phyloP scores from a whole-genome alignment of 805 yeast species.

The Lipomyces chichibuensis region DNA sequence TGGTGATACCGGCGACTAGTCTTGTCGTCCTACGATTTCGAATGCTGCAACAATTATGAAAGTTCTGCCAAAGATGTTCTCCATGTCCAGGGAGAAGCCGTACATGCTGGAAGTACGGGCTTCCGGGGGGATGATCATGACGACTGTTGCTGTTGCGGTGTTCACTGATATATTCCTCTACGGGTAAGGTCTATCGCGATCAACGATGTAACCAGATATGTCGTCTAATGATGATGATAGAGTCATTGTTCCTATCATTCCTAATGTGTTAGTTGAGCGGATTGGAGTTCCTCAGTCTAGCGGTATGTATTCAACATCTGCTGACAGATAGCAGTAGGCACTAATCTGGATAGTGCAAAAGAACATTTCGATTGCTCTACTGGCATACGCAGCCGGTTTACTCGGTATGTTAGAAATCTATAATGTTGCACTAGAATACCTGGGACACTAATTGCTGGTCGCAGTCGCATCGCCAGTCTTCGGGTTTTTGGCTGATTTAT shows the following conservation, averaged over 20 bases:
- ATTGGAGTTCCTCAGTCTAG: constrained; percentile 39
- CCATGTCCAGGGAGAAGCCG: background rate
- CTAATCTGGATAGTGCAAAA: constrained; percentile 35
- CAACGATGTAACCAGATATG: background rate
- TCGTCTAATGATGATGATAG: constrained; percentile 9
- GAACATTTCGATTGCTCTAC: constrained; percentile 40
- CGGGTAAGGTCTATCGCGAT: constrained; percentile 20
- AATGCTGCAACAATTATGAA: too few species aligned
- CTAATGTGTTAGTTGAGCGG: constrained; percentile 40
- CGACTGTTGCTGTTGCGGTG: constrained; percentile 42
- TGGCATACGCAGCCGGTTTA: constrained; percentile 44
- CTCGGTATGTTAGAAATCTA: constrained; percentile 32
- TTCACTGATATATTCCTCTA: constrained; percentile 45
- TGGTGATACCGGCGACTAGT: too few species aligned
- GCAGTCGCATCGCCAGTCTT: constrained; percentile 38
- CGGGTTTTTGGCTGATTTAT: constrained; percentile 41
- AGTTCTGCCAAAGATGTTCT: background rate
- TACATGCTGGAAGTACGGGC: constrained; percentile 20
- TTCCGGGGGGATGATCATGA: constrained; percentile 35
- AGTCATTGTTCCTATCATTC: constrained; percentile 43
- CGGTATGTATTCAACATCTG: constrained; percentile 3
- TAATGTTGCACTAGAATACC: background rate
- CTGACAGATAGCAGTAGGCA: background rate
- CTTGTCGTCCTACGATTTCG: too few species aligned
- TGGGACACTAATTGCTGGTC: background rate